Percentiles rank a stretch among this genome's conserved stretches.
These are phyloP conservation scores for Coniferiporia weirii DNA, from an alignment of 1,284 basidiomycete species.

Conservation along the genomic window DNA sequence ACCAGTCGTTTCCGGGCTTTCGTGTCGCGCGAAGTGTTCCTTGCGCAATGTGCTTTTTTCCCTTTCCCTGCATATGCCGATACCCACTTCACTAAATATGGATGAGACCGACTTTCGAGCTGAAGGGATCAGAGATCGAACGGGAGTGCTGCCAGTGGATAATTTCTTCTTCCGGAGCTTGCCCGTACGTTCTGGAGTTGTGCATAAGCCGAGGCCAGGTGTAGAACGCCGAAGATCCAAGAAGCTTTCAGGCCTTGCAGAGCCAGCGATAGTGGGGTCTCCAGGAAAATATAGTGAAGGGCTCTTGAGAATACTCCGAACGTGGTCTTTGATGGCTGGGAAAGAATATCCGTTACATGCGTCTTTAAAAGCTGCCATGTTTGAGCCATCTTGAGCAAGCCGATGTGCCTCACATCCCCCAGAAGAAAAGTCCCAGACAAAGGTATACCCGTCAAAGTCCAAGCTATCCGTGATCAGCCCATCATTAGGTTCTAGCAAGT, in stretches of 20 bases:
- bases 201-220: background rate
- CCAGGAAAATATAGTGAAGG: conserved; percentile 10
- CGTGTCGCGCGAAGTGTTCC: background rate
- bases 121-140: background rate
- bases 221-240: conserved; percentile 4
- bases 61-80: background rate
- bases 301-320: conserved; percentile 16
- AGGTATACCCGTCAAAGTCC: conserved; percentile 12
- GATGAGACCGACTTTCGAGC: conserved; percentile 15
- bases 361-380: background rate
- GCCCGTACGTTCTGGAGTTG: background rate
- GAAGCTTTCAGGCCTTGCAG: background rate
- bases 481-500: conserved; percentile 7
- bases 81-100: conserved; percentile 7
- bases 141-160: background rate
- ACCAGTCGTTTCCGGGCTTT: conserved; percentile 4
- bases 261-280: background rate
- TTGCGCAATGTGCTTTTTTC: background rate
- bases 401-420: background rate
- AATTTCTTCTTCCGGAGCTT: conserved; percentile 12
- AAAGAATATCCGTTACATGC: background rate
- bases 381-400: background rate
- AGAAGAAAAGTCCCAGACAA: conserved; percentile 7
- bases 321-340: background rate
- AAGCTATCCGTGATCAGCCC: background rate